Base-by-base conservation (phyloP, 495 filamentous ascomycete species). In the Apodospora peruviana region DNA sequence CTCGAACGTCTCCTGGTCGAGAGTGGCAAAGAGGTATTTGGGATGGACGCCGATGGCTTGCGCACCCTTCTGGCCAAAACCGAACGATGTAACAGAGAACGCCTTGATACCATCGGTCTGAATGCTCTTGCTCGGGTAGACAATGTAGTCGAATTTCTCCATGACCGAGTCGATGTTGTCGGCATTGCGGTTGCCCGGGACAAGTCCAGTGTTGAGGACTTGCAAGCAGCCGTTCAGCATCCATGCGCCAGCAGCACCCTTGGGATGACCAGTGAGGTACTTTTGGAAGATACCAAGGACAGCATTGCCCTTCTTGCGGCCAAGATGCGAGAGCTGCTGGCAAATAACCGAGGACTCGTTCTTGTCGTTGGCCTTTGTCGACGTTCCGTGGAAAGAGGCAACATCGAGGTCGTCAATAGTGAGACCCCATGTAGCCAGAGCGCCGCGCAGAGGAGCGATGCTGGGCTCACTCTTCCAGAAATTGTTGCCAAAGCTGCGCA, bases 171-270 rank as follows among this genome's bases (percentile, higher is more conserved):
- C 93, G 18, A 99, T 82, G 62, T 99, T 99, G 73, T 99, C 93
- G 41, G 93, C 93, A 58, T 99, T 99, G 54, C 90, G 83, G 73
- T 99, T 99, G 43, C 93, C 93, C 5, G 93, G 93, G 43, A 99
- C 93, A 16, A 97, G 73, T 55, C 93, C 93, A 39, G 77, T 84
- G 70, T 96, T 94, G 56, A 99, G 75, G 43, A 95, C 88, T 69
- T 99, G 93, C 63, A 99, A 71, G 64, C 87, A 88, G 52, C 93
- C 93, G 73, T 99, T 99, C 78, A 97, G 86, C 93, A 97, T 97
- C 91, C 91, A 99, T 38, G 91, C 93, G 68, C 93, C 93, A 42
- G 93, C 93, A 60, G 93, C 91, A 83, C 93, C 93, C 82, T 99
- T 99, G 56, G 93, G 93, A 68, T 99, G 93, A 58, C 93, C 93